phyloP scores from a whole-genome alignment of 192 early-diverging fungal species.

The Coemansia guatemalensis region DNA sequence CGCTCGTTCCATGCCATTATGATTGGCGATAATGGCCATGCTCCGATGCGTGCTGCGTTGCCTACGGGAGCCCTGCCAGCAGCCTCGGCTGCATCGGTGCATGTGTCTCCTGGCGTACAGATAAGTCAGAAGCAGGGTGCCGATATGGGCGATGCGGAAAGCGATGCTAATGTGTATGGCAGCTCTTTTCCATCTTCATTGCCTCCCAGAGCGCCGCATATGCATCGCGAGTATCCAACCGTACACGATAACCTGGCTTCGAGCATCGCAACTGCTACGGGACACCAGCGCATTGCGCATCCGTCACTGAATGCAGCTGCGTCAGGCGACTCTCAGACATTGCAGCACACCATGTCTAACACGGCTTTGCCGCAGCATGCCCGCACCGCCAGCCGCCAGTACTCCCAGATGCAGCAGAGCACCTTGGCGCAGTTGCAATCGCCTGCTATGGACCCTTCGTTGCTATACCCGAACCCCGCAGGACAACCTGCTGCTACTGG shows the following conservation, averaged over 20 bases:
- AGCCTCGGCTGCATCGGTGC: conserved; percentile 1
- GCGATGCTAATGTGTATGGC: conserved; percentile 16
- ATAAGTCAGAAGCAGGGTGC: conserved; percentile 26
- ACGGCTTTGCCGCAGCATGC: conserved; percentile 1
- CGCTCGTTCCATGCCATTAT: conserved; percentile 50
- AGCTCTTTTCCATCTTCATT: conserved; percentile 33
- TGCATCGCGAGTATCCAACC: conserved; percentile 13
- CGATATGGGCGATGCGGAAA: conserved; percentile 10
- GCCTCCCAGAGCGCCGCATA: conserved; percentile 27
- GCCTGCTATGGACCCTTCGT: not conserved
- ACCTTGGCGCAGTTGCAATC: not conserved
- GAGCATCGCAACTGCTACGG: not conserved
- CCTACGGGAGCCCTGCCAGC: conserved; percentile 1
- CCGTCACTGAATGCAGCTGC: conserved; percentile 12
- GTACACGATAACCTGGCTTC: conserved; percentile 2
- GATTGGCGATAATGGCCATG: conserved; percentile 42
- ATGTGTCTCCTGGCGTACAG: conserved; percentile 16
- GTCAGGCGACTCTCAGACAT: not conserved
- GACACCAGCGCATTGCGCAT: conserved; percentile 21
- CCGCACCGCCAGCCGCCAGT: conserved; percentile 16
- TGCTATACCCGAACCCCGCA: not conserved
- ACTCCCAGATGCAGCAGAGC: conserved; percentile 1
- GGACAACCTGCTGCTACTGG: not conserved
- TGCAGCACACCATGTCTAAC: not conserved
- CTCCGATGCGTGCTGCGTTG: conserved; percentile 4